Conservation (phyloP, 139 green algal species). For the Pseudopediastrum boryanum region DNA sequence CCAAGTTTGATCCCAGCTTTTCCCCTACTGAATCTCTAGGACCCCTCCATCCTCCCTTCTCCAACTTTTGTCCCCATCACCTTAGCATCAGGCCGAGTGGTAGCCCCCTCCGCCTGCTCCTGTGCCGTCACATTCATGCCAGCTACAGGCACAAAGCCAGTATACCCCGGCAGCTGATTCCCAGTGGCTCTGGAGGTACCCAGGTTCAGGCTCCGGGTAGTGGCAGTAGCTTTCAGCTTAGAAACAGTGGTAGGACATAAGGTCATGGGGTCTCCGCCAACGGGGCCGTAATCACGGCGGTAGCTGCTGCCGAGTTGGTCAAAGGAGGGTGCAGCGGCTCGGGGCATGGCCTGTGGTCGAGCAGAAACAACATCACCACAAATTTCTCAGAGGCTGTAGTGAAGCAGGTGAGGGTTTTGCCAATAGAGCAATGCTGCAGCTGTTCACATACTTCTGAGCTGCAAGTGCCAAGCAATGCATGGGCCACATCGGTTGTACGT, state of each 20-base stretch:
- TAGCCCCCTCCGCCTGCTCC: constrained; percentile 39
- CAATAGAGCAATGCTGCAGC: too few species aligned
- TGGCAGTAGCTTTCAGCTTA: constrained; percentile 22
- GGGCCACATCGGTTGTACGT: too few species aligned
- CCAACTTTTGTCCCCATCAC: too few species aligned
- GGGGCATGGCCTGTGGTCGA: constrained; percentile 18
- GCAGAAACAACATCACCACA: too few species aligned
- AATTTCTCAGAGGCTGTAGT: too few species aligned
- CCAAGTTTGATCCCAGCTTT: too few species aligned
- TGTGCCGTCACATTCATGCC: constrained; percentile 27
- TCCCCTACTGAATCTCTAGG: too few species aligned
- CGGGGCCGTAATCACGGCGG: not conserved
- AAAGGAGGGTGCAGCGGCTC: constrained; percentile 18
- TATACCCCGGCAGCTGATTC: constrained; percentile 63
- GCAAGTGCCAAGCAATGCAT: too few species aligned
- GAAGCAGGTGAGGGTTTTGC: too few species aligned
- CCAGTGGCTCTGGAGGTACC: constrained; percentile 54
- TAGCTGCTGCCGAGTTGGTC: constrained; percentile 23
- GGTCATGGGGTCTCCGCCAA: constrained; percentile 26
- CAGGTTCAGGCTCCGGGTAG: constrained; percentile 50
- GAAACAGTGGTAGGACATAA: constrained; percentile 1
- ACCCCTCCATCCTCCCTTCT: too few species aligned
- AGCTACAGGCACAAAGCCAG: constrained; percentile 56
- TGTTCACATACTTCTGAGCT: too few species aligned
- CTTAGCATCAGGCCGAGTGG: not conserved